phyloP scores from a whole-genome alignment of 345 rosid genomes.

The Sonneratia caseolaris region DNA sequence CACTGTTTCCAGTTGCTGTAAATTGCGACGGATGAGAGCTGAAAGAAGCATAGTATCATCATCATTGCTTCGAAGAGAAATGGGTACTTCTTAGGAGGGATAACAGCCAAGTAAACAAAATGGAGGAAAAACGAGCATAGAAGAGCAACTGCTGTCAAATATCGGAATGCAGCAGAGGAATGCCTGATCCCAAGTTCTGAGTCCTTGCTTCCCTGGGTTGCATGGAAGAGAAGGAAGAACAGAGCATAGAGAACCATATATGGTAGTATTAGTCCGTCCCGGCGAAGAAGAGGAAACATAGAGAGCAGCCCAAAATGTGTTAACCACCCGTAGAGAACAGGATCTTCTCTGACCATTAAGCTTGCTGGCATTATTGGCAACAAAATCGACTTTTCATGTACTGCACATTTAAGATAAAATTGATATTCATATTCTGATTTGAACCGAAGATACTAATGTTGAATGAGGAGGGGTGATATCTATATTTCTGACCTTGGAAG shows the following conservation, averaged over 20 bases:
- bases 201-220: constrained; percentile 25
- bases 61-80: constrained; percentile 42
- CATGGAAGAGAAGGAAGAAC: constrained; percentile 36
- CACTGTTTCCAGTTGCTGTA: constrained; percentile 32
- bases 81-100: constrained; percentile 34
- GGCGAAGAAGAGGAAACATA: constrained; percentile 79
- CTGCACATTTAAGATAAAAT: constrained; percentile 34
- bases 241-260: constrained; percentile 41
- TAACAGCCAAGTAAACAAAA: constrained; percentile 39
- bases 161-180: constrained; percentile 14
- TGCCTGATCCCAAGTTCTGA: constrained; percentile 11
- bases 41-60: constrained; percentile 33
- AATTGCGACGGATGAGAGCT: constrained; percentile 20
- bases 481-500: constrained; percentile 52
- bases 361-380: constrained; percentile 86
- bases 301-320: constrained; percentile 71
- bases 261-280: constrained; percentile 69
- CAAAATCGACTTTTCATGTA: constrained; percentile 92
- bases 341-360: constrained; percentile 54
- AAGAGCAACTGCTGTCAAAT: constrained; percentile 23
- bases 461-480: not conserved
- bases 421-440: not conserved
- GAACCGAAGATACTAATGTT: not conserved
- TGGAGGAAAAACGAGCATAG: constrained; percentile 52
- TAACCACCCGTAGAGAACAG: constrained; percentile 37